phyloP scores from a whole-genome alignment of 2,329 filamentous ascomycete species.

The Dactylellina drechsleri region DNA sequence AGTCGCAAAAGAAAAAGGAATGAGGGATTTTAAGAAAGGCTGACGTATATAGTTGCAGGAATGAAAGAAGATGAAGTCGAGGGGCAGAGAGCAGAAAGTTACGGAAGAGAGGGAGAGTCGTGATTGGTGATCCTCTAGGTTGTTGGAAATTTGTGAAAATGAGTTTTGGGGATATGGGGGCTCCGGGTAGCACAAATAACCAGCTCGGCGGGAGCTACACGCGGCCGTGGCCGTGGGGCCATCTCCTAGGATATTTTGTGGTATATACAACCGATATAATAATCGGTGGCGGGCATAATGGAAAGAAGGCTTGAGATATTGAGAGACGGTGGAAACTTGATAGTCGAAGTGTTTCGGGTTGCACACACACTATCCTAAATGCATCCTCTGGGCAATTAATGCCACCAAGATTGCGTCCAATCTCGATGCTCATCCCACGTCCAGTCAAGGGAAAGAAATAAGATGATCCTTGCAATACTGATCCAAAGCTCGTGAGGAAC shows the following conservation, averaged over 20 bases:
- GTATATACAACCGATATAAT: neutral
- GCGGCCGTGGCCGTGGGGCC: constrained; percentile 8
- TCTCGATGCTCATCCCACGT: constrained; percentile 24
- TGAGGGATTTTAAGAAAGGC: constrained; percentile 46
- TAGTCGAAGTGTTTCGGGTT: constrained; percentile 53
- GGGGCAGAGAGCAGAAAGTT: constrained; percentile 11
- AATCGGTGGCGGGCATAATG: constrained; percentile 16
- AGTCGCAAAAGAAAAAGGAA: constrained; percentile 24
- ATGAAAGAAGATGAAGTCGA: constrained; percentile 5
- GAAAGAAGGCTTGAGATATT: constrained; percentile 16
- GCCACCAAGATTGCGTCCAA: constrained; percentile 21
- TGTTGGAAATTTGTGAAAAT: constrained; percentile 32
- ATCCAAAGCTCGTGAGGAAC: constrained; percentile 23
- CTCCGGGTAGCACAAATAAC: constrained; percentile 35
- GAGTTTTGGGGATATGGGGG: constrained; percentile 25
- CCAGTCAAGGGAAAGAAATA: constrained; percentile 13
- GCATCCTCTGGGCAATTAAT: constrained; percentile 45
- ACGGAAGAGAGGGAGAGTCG: neutral
- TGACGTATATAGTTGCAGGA: constrained; percentile 21
- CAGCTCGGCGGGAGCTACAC: constrained; percentile 41
- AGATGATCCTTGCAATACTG: constrained; percentile 25
- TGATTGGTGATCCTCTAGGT: constrained; percentile 35
- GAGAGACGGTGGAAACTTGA: constrained; percentile 45
- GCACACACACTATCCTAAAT: constrained; percentile 48
- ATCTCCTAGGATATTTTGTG: neutral